Percentiles rank a stretch among this genome's conserved stretches.
Evolutionary conservation across 192 early-diverging fungal species (phyloP).

Genomic region (Tieghemiomyces parasiticus): DNA sequence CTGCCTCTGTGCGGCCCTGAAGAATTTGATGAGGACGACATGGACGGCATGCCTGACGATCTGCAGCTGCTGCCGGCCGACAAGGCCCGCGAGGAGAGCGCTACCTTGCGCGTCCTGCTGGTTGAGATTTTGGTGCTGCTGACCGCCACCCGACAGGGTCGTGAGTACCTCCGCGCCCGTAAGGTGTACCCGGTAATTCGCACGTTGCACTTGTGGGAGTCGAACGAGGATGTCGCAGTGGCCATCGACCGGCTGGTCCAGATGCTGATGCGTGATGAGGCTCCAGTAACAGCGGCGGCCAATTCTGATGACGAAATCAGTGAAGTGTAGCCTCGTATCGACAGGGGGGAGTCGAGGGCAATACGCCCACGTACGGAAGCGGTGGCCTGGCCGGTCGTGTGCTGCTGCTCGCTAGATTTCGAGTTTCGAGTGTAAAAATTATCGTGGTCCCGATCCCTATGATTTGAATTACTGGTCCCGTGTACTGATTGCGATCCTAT

Average conservation of each 20-base stretch:
- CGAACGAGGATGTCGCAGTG: constrained; percentile 50
- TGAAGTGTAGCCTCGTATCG: background rate
- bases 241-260: constrained; percentile 66
- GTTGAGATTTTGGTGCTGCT: constrained; percentile 72
- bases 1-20: constrained; percentile 84
- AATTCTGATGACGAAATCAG: background rate
- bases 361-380: too few relatives aligned
- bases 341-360: too few relatives aligned
- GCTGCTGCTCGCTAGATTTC: too few relatives aligned
- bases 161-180: constrained; percentile 62
- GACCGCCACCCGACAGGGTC: constrained; percentile 54
- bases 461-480: too few relatives aligned
- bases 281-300: constrained; percentile 16
- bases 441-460: too few relatives aligned
- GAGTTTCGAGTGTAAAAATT: too few relatives aligned
- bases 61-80: constrained; percentile 67
- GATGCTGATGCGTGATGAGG: constrained; percentile 72
- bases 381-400: too few relatives aligned
- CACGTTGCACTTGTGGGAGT: constrained; percentile 64
- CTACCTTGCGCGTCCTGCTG: constrained; percentile 47
- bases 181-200: constrained; percentile 79
- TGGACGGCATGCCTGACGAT: constrained; percentile 87
- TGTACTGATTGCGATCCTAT: too few relatives aligned
- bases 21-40: constrained; percentile 83
- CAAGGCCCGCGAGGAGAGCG: constrained; percentile 51